A percentile compares a stretch with the other conserved stretches of the same genome.
phyloP scores from a whole-genome alignment of 2,329 filamentous ascomycete genomes.

The Xylaria sp. region DNA sequence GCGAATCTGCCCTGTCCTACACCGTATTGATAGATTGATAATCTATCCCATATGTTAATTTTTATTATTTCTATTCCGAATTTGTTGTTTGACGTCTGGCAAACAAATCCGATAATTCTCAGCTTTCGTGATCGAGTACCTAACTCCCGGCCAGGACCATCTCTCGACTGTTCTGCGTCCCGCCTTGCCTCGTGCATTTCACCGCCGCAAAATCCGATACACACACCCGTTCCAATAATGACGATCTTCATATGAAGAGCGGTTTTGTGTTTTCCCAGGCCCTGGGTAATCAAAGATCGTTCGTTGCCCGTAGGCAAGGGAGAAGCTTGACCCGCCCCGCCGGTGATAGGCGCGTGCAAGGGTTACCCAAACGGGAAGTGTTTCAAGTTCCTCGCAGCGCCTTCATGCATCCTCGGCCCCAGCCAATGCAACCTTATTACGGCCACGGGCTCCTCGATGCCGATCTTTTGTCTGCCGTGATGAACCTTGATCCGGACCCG shows the following conservation, averaged over 20 bases:
- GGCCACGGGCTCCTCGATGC: background rate
- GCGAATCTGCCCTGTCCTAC: background rate
- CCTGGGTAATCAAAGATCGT: too few species aligned
- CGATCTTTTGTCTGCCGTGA: background rate
- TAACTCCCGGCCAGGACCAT: background rate
- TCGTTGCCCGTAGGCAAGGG: too few species aligned
- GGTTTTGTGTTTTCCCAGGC: background rate
- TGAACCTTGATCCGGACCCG: background rate
- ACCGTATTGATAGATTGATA: too few species aligned
- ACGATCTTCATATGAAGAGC: background rate
- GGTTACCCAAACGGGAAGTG: slow-evolving; percentile 19
- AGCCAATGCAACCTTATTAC: background rate
- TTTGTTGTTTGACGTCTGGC: too few species aligned
- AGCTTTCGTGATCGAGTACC: too few species aligned
- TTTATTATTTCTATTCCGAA: too few species aligned
- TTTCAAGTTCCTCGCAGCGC: slow-evolving; percentile 19
- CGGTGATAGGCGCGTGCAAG: slow-evolving; percentile 2
- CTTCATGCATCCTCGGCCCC: slow-evolving; percentile 18
- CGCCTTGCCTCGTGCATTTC: too few species aligned
- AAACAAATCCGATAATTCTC: too few species aligned
- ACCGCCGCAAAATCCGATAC: background rate
- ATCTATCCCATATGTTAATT: too few species aligned
- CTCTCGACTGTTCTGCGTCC: background rate
- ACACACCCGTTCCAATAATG: background rate
- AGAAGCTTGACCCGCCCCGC: slow-evolving; percentile 2